Conservation (phyloP, 2,329 filamentous ascomycete genomes). For the Arachnopeziza araneosa region DNA sequence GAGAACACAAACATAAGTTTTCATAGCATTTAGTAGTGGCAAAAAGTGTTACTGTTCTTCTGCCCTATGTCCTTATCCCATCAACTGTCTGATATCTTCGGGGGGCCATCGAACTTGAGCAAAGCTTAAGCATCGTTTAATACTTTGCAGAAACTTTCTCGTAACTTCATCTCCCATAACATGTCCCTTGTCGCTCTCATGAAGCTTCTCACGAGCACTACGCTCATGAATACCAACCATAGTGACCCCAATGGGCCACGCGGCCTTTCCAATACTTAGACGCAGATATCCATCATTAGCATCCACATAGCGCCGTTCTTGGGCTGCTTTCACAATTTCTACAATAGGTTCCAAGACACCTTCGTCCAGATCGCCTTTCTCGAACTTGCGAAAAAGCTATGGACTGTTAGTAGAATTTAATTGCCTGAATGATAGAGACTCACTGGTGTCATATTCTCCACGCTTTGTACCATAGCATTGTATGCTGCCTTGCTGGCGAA, state of each 20-base stretch:
- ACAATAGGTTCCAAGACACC: constrained; percentile 75
- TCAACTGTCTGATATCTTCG: constrained; percentile 84
- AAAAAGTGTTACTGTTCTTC: too few relatives aligned
- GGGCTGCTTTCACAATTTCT: constrained; percentile 86
- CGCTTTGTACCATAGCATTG: constrained; percentile 79
- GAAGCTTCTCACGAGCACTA: constrained; percentile 89
- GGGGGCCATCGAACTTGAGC: constrained; percentile 96
- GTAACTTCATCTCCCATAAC: constrained; percentile 97
- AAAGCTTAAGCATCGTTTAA: constrained; percentile 94
- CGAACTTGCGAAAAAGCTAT: constrained; percentile 79
- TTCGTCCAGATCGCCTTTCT: constrained; percentile 73
- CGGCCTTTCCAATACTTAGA: constrained; percentile 90
- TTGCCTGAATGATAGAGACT: constrained; percentile 19
- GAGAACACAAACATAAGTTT: too few relatives aligned
- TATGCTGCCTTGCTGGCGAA: constrained; percentile 77
- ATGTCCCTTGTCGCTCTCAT: constrained; percentile 81
- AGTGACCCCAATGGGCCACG: constrained; percentile 98
- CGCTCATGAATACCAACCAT: constrained; percentile 99
- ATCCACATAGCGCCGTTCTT: constrained; percentile 88
- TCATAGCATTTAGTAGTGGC: too few relatives aligned
- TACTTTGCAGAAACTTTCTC: constrained; percentile 93
- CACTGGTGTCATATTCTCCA: constrained; percentile 78
- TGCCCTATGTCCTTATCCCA: constrained; percentile 52
- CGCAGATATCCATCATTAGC: constrained; percentile 93
- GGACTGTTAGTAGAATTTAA: constrained; percentile 9